Evolutionary conservation across 2,329 filamentous ascomycete genomes (phyloP).

Genomic region (Penicillium rolfsii): DNA sequence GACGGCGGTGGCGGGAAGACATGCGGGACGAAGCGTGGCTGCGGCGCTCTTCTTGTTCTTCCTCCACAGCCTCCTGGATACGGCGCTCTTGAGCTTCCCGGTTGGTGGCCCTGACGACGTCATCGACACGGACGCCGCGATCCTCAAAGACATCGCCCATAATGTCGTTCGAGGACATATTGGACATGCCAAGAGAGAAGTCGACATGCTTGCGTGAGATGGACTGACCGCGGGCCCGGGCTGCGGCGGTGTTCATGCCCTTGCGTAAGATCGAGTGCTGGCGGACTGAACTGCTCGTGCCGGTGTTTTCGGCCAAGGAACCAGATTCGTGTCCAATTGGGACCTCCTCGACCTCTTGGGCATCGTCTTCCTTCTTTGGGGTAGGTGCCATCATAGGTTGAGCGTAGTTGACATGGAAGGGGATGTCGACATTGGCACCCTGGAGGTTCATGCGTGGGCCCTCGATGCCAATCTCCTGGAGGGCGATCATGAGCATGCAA

Average conservation of each 20-base stretch:
- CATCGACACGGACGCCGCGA: slow-evolving; percentile 48
- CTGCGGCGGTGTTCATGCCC: slow-evolving; percentile 46
- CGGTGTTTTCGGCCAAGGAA: slow-evolving; percentile 36
- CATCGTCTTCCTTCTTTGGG: slow-evolving; percentile 53
- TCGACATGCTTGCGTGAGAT: slow-evolving; percentile 68
- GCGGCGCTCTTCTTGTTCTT: slow-evolving; percentile 37
- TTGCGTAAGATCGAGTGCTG: slow-evolving; percentile 61
- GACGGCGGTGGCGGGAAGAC: slow-evolving; percentile 23
- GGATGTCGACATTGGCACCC: slow-evolving; percentile 68
- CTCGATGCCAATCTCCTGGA: slow-evolving; percentile 82
- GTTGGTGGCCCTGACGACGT: slow-evolving; percentile 45
- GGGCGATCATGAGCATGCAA: slow-evolving; percentile 83
- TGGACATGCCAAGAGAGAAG: slow-evolving; percentile 70
- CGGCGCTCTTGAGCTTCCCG: slow-evolving; percentile 46
- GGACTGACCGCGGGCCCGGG: slow-evolving; percentile 60
- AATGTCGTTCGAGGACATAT: slow-evolving; percentile 60
- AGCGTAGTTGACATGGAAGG: slow-evolving; percentile 64
- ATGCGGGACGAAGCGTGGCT: slow-evolving; percentile 28
- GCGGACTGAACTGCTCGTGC: slow-evolving; percentile 33
- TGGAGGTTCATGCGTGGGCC: slow-evolving; percentile 75
- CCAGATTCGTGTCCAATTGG: slow-evolving; percentile 24
- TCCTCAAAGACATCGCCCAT: slow-evolving; percentile 69
- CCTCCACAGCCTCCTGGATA: slow-evolving; percentile 41
- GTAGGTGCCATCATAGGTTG: slow-evolving; percentile 50
- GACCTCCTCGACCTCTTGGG: slow-evolving; percentile 44